A percentile compares a stretch with the other conserved stretches of the same genome.
phyloP scores from a whole-genome alignment of 2,329 filamentous ascomycete genomes.

The Aspergillus hortae region DNA sequence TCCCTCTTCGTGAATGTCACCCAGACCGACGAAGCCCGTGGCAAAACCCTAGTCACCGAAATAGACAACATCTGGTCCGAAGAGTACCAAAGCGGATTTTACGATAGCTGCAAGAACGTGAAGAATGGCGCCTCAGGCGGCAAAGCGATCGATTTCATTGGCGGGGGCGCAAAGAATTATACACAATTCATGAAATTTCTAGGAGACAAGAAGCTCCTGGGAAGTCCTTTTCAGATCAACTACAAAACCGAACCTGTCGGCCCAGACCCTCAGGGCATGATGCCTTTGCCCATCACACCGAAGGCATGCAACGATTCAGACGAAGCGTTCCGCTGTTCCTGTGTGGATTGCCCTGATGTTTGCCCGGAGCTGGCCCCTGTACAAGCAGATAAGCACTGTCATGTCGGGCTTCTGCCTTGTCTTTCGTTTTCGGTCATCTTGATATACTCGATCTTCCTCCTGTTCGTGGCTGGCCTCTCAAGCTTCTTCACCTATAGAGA shows the following conservation, averaged over 20 bases:
- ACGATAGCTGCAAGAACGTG: slow-evolving; percentile 97
- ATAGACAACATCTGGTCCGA: slow-evolving; percentile 85
- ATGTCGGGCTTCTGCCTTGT: slow-evolving; percentile 85
- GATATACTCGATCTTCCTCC: slow-evolving; percentile 72
- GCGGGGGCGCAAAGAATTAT: slow-evolving; percentile 89
- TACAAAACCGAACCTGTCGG: slow-evolving; percentile 61
- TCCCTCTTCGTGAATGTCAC: slow-evolving; percentile 95
- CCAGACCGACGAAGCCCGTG: slow-evolving; percentile 55
- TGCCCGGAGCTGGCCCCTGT: slow-evolving; percentile 80
- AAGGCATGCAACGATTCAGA: slow-evolving; percentile 91
- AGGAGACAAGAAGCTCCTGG: slow-evolving; percentile 82
- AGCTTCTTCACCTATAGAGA: slow-evolving; percentile 74
- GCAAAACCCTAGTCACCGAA: slow-evolving; percentile 72
- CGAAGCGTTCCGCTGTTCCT: slow-evolving; percentile 81
- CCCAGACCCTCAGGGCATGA: slow-evolving; percentile 66
- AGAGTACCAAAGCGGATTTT: slow-evolving; percentile 82
- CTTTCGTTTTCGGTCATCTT: slow-evolving; percentile 90
- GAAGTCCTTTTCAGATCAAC: slow-evolving; percentile 98
- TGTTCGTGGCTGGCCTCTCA: slow-evolving; percentile 63
- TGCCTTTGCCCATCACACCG: slow-evolving; percentile 64
- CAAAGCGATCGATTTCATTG: slow-evolving; percentile 92
- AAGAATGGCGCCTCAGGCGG: slow-evolving; percentile 95
- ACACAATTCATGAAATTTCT: slow-evolving; percentile 84
- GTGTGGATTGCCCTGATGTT: slow-evolving; percentile 83
- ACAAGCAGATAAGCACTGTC: slow-evolving; percentile 66